Evolutionary conservation across 2,329 filamentous ascomycete genomes (phyloP).

Genomic region (Pyricularia grisea): DNA sequence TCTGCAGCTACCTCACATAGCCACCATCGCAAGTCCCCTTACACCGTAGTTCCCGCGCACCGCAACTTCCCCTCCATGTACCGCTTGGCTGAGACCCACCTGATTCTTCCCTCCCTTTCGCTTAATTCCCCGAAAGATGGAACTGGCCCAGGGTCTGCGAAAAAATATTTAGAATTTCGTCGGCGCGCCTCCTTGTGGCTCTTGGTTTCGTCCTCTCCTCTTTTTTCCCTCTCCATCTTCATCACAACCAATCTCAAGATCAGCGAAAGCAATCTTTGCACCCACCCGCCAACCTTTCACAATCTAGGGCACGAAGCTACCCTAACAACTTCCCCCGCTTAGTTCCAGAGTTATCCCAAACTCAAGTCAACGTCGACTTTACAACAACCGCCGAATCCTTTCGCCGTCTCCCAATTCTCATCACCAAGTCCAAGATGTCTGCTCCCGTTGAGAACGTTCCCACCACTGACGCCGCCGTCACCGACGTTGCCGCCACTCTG

Average conservation of each 20-base stretch:
- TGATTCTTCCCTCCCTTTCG: constrained; percentile 18
- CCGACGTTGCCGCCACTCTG: constrained; percentile 67
- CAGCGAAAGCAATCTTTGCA: constrained; percentile 23
- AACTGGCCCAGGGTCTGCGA: constrained; percentile 12
- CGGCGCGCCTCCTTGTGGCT: constrained; percentile 17
- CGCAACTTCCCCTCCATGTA: neutral
- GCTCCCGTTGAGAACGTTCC: constrained; percentile 60
- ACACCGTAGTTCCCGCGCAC: neutral
- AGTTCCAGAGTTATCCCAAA: constrained; percentile 60
- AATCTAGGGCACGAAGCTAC: constrained; percentile 86
- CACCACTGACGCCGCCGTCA: constrained; percentile 53
- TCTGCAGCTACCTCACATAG: neutral
- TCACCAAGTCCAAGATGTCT: constrained; percentile 65
- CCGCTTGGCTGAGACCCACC: constrained; percentile 10
- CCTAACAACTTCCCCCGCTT: constrained; percentile 58
- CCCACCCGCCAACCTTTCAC: constrained; percentile 24
- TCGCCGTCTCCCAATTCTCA: constrained; percentile 2
- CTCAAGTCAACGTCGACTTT: constrained; percentile 30
- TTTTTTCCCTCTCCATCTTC: constrained; percentile 21
- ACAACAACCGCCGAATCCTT: constrained; percentile 11
- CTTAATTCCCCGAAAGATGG: constrained; percentile 17
- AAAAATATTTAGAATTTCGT: constrained; percentile 25
- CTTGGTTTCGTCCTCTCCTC: constrained; percentile 16
- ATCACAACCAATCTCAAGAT: constrained; percentile 20
- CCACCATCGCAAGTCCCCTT: neutral